A percentile compares a stretch with the other conserved stretches of the same genome.
phyloP scores from a whole-genome alignment of 2,329 filamentous ascomycete genomes.

The Scedosporium boydii region DNA sequence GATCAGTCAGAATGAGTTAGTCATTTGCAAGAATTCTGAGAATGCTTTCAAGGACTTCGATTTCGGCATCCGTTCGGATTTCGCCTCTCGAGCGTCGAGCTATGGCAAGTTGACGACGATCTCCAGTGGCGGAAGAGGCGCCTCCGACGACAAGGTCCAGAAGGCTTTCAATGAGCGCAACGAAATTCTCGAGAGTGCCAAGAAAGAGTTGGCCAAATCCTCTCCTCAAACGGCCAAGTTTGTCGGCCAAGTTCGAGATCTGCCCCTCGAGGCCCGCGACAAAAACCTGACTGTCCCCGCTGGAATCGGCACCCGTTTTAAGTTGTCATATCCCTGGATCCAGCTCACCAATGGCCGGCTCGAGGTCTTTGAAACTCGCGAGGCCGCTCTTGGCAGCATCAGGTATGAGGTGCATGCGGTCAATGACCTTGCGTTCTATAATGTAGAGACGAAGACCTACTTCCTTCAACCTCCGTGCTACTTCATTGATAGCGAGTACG shows the following conservation, averaged over 20 bases:
- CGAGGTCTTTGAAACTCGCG: slow-evolving; percentile 1
- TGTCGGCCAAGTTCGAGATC: neutral
- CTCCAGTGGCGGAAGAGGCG: neutral
- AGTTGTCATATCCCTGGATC: slow-evolving; percentile 3
- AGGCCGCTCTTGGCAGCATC: neutral
- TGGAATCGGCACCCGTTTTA: neutral
- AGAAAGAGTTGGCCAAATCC: neutral
- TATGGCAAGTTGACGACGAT: neutral
- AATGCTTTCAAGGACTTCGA: neutral
- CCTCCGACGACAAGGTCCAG: neutral
- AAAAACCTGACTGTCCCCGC: neutral
- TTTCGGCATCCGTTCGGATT: neutral
- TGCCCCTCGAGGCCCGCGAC: neutral
- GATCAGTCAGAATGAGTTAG: neutral
- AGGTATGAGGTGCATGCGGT: neutral
- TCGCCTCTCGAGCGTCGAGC: neutral
- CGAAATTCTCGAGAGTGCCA: neutral
- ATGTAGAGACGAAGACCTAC: neutral
- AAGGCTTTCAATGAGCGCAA: neutral
- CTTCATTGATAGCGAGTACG: neutral
- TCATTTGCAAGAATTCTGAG: neutral
- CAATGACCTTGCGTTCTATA: slow-evolving; percentile 4
- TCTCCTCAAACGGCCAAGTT: neutral
- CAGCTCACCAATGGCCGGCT: neutral
- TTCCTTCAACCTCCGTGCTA: slow-evolving; percentile 1